These are phyloP conservation scores for Chaetomium tenue DNA, from an alignment of 495 filamentous ascomycete species.

Conservation along the genomic window DNA sequence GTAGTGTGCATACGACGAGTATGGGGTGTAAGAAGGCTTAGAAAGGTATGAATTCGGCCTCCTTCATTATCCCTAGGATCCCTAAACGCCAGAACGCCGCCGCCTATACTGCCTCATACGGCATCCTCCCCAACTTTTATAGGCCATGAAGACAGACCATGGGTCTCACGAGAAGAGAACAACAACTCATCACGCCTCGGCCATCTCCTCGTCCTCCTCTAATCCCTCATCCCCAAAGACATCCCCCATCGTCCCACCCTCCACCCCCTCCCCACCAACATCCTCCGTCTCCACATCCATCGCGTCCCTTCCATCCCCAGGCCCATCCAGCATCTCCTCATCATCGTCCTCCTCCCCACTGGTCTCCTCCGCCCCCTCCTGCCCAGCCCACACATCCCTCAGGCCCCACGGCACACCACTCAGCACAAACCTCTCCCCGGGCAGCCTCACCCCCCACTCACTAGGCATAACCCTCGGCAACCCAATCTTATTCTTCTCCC, in stretches of 20 bases:
- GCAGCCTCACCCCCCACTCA: slow-evolving; percentile 80
- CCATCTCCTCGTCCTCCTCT: slow-evolving; percentile 47
- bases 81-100: slow-evolving; percentile 12
- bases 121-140: background rate
- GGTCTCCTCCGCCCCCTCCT: slow-evolving; percentile 47
- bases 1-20: background rate
- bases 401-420: slow-evolving; percentile 82
- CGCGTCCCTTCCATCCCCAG: slow-evolving; percentile 34
- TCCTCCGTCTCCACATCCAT: slow-evolving; percentile 49
- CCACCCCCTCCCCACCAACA: slow-evolving; percentile 37
- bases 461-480: slow-evolving; percentile 68
- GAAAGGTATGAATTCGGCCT: background rate
- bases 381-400: slow-evolving; percentile 69
- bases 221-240: slow-evolving; percentile 41
- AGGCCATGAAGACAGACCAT: background rate
- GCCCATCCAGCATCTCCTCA: slow-evolving; percentile 42
- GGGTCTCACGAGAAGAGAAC: background rate
- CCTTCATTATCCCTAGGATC: background rate
- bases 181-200: background rate
- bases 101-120: background rate
- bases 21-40: background rate
- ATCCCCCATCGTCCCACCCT: slow-evolving; percentile 52
- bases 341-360: slow-evolving; percentile 50
- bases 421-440: slow-evolving; percentile 87
- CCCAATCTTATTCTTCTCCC: slow-evolving; percentile 75